A percentile compares a stretch with the other conserved stretches of the same genome.
Evolutionary conservation across 208 protist genomes (phyloP).

Genomic region (Acanthamoeba sp.): DNA sequence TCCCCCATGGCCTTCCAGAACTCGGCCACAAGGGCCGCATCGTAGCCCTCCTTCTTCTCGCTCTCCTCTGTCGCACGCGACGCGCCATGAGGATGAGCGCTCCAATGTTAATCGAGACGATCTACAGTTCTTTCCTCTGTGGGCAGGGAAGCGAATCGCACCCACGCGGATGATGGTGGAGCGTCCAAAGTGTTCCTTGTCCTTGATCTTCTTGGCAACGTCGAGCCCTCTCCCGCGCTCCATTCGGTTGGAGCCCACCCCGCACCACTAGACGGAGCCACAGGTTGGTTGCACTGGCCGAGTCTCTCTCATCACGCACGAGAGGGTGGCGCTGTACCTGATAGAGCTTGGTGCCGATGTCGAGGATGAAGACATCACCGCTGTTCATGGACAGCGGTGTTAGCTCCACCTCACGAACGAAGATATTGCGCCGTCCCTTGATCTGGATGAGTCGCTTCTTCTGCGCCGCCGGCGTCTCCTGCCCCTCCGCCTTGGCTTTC

Average conservation of each 20-base stretch:
- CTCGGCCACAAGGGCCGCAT: background rate
- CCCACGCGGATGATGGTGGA: conserved; percentile 10
- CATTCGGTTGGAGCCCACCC: conserved; percentile 42
- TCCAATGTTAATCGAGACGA: no score
- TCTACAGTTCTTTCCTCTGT: no score
- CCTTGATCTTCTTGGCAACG: conserved; percentile 77
- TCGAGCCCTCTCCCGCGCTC: conserved; percentile 80
- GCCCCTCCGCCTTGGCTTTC: background rate
- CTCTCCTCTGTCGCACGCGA: background rate
- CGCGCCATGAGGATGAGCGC: no score
- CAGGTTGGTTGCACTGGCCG: no score
- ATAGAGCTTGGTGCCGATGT: conserved; percentile 78
- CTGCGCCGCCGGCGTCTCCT: background rate
- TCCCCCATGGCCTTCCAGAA: background rate
- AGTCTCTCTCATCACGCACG: no score
- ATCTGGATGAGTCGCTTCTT: conserved; percentile 85
- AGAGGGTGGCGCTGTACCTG: no score
- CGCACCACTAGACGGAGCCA: no score
- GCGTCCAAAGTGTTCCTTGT: conserved; percentile 12
- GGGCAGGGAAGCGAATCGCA: no score
- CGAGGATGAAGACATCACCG: conserved; percentile 90
- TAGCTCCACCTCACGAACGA: background rate
- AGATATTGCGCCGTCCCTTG: conserved; percentile 66
- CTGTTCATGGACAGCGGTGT: conserved; percentile 69
- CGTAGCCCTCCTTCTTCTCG: conserved; percentile 3